Evolutionary conservation across 495 filamentous ascomycete genomes (phyloP), one percentile per base, ranked within the genome.

Genomic region (Chaetomium cochliodes): DNA sequence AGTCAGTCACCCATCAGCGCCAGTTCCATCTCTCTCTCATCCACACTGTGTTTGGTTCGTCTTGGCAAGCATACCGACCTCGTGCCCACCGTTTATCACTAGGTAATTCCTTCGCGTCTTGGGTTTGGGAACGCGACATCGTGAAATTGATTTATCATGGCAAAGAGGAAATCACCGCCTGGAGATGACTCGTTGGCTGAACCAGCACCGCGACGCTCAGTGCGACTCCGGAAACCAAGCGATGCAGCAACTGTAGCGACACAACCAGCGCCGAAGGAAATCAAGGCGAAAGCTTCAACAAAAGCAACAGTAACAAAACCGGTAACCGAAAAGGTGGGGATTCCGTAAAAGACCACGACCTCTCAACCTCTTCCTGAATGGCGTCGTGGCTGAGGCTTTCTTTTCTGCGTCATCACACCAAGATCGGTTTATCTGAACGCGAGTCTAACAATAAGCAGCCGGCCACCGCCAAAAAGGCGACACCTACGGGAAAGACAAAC

Each of bases 91-190:
- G n/a, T n/a, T n/a, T n/a, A 47, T 6, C 44, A n/a, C n/a, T n/a
- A n/a, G n/a, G 4, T 9, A 47, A n/a, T 47, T 47, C n/a, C 16
- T 37, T 22, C 44, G 18, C 44, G 44, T 47, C 16, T 8, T 47
- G 7, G 33, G 18, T n/a, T 46, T 46, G 8, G 2, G 18, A 9
- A 47, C 44, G 44, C n/a, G n/a, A 47, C 16, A 47, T 15, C 22
- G 44, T 22, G 18, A 47, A 22, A 47, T 8, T 22, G 7, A 47
- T 46, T 8, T 0, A 69, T 6, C 39, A 80, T 80, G 79, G 68
- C 70, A 5, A 81, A 80, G 53, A 72, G 78, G 49, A 80, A 80
- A 60, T 73, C 77, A 22, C 54, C 51, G 2, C 65, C 64, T 9
- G 62, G 15, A 1, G 67, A 62, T 5, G 47, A 63, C 42, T 20